Base-by-base conservation (phyloP, 225 moss, liverwort and hornwort species). In the Thuidium tamariscinum region DNA sequence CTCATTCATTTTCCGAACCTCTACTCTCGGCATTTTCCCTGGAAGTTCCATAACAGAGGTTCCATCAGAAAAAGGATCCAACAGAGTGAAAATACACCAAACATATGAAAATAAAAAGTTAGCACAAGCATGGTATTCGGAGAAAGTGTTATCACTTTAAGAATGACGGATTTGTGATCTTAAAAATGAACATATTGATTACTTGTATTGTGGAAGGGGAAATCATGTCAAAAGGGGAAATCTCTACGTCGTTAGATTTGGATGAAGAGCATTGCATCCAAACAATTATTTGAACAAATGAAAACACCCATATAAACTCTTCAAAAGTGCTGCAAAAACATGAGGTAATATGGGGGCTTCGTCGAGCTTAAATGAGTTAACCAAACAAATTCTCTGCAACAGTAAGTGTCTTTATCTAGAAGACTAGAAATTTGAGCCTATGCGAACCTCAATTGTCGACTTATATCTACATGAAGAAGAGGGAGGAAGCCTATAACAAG, bases 1-100 rank as follows among this genome's bases (percentile, higher is more conserved):
- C 77, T 92, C 93, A 52, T 84, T 95, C 96, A 96, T 95, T 90
- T 75, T 96, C 56, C 96, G 96, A 39, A 96, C 92, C 88, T 98
- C 97, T 11, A 98, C 92, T 78, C 92, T 93, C 37, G 96, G 97
- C 78, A 88, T 85, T 82, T 95, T 93, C 41, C 97, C 97, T 97
- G 91, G 41, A 63, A 80, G 37, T 61, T 48, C 51, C 74, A 81
- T 17, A 42, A 74, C 78, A 89, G 29, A 34, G 48, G 42, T 54
- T 55, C 54, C 42, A 87, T 87, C 52, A 82, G 73, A 74, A 34
- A 81, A n/a, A 84, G 32, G 48, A 62, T 26, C 36, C 32, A 63
- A 64, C 13, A 55, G 23, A 62, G 65, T 34, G n/a, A n/a, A n/a
- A 44, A 27, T 30, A 9, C 5, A 51, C 25, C 34, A 6, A 63